A percentile compares a stretch with the other conserved stretches of the same genome.
These are phyloP conservation scores for Harringtonia lauricola DNA, from an alignment of 2,329 filamentous ascomycete genomes.

Conservation along the genomic window DNA sequence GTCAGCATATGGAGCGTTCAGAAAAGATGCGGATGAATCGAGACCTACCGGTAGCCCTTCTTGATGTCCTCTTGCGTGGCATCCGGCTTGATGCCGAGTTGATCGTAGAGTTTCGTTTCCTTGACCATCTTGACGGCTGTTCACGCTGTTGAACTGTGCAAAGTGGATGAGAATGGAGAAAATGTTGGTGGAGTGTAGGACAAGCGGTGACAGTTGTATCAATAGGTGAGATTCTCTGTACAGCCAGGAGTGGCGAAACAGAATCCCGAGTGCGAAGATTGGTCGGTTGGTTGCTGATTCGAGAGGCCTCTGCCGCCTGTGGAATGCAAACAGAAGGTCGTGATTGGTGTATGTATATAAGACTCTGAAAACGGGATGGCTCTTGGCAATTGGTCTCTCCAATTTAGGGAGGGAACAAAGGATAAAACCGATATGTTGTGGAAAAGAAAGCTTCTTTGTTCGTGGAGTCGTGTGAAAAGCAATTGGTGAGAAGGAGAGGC, in stretches of 20 bases:
- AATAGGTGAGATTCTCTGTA: no score
- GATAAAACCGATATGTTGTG: not conserved
- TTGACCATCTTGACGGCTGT: slow-evolving; percentile 19
- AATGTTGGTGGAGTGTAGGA: not conserved
- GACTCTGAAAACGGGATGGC: no score
- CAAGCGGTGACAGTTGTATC: not conserved
- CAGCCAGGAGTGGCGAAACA: no score
- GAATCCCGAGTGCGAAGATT: no score
- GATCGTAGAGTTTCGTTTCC: slow-evolving; percentile 62
- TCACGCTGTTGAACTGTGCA: not conserved
- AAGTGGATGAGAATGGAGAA: not conserved
- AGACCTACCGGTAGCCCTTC: slow-evolving; percentile 74
- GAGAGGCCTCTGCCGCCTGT: no score
- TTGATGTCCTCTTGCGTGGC: slow-evolving; percentile 92
- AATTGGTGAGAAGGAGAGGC: not conserved
- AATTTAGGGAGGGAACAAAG: no score
- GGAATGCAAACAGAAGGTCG: no score
- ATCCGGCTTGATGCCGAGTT: slow-evolving; percentile 64
- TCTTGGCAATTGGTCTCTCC: no score
- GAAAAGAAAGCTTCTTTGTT: no score
- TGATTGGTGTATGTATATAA: no score
- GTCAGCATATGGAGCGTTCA: not conserved
- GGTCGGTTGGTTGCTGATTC: no score
- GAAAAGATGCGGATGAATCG: not conserved
- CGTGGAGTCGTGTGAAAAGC: no score